Evolutionary conservation across 2,329 filamentous ascomycete species (phyloP).

Genomic region (Tolypocladium guangdongense): DNA sequence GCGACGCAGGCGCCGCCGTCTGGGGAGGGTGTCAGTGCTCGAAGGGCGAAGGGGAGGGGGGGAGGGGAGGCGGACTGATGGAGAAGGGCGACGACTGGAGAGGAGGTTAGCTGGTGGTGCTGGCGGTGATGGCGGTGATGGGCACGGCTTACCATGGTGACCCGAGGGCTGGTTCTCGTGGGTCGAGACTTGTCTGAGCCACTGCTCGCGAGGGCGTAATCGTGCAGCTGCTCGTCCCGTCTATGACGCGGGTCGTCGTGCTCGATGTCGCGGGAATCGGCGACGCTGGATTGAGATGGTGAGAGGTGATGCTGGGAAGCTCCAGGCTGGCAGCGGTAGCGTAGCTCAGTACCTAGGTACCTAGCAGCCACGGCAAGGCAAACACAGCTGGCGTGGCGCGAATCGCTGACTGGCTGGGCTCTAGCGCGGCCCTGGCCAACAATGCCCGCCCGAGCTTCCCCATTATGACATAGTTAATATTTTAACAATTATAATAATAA

Average conservation of each 20-base stretch:
- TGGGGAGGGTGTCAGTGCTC: constrained; percentile 15
- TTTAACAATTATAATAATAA: no score
- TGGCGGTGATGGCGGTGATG: not conserved
- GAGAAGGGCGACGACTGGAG: constrained; percentile 78
- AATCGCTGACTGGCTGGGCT: not conserved
- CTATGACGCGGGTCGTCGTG: not conserved
- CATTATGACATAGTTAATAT: no score
- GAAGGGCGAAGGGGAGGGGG: not conserved
- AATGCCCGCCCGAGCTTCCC: constrained; percentile 4
- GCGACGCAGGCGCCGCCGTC: constrained; percentile 91
- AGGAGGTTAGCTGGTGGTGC: constrained; percentile 16
- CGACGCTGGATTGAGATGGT: not conserved
- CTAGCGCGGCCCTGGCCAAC: not conserved
- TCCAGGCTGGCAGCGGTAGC: not conserved
- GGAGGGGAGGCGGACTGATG: constrained; percentile 59
- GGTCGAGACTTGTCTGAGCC: not conserved
- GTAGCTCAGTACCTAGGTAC: not conserved
- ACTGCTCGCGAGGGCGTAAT: not conserved
- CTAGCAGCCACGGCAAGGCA: constrained; percentile 6
- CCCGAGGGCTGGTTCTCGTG: not conserved
- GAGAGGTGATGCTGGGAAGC: not conserved
- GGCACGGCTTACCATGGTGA: constrained; percentile 1
- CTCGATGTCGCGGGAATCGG: not conserved
- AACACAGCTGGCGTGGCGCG: constrained; percentile 14
- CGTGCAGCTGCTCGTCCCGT: not conserved